These are phyloP conservation scores for Suhomyces tanzawaensis DNA, from an alignment of 805 yeast species.

Conservation along the genomic window DNA sequence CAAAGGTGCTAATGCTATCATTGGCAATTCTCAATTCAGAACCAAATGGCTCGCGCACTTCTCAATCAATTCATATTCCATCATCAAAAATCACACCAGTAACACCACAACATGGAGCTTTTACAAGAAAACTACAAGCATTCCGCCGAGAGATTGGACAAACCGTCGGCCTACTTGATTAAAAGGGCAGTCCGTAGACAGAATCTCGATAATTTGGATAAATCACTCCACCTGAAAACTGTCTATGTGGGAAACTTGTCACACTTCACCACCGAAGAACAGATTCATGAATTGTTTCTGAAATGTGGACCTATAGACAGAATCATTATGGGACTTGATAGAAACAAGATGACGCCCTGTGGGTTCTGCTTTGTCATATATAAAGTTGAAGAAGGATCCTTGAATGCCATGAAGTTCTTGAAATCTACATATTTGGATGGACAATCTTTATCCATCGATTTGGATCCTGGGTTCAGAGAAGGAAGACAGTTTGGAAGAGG, in stretches of 20 bases:
- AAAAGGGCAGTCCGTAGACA: slow-evolving; percentile 58
- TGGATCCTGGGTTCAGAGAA: slow-evolving; percentile 94
- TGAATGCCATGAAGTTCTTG: slow-evolving; percentile 78
- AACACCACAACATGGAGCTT: slow-evolving; percentile 29
- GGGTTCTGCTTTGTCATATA: slow-evolving; percentile 94
- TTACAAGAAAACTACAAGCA: slow-evolving; percentile 51
- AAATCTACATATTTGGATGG: slow-evolving; percentile 84
- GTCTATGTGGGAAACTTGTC: slow-evolving; percentile 90
- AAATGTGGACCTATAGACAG: slow-evolving; percentile 76
- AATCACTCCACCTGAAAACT: slow-evolving; percentile 66
- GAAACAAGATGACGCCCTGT: slow-evolving; percentile 89
- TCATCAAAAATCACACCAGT: too few relatives aligned
- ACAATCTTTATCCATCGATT: slow-evolving; percentile 74
- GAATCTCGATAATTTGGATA: slow-evolving; percentile 59
- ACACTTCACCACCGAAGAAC: slow-evolving; percentile 92
- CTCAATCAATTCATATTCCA: too few relatives aligned
- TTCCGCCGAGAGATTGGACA: slow-evolving; percentile 66
- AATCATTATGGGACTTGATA: slow-evolving; percentile 92
- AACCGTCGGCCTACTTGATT: slow-evolving; percentile 66
- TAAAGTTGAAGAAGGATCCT: slow-evolving; percentile 63
- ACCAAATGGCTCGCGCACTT: too few relatives aligned
- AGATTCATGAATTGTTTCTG: slow-evolving; percentile 80
- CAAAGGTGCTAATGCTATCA: too few relatives aligned
- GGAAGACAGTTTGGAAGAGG: slow-evolving; percentile 98
- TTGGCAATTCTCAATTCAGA: too few relatives aligned